phyloP scores from a whole-genome alignment of 306 rosid genomes.

The Lotus japonicus region DNA sequence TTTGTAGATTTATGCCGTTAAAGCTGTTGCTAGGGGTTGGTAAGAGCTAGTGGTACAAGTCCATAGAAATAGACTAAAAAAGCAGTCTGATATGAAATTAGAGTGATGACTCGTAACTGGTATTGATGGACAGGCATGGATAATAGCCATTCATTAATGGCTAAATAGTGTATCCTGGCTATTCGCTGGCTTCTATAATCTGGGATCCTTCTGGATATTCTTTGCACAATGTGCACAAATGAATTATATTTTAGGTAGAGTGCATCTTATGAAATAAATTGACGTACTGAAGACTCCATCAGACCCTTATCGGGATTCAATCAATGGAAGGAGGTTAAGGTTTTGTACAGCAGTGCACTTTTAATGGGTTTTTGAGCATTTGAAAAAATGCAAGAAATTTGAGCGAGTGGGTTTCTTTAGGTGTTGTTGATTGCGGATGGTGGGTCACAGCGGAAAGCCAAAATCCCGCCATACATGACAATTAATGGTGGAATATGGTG shows the following conservation, averaged over 20 bases:
- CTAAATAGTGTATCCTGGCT: neutral
- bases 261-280: neutral
- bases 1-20: neutral
- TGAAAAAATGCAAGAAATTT: neutral
- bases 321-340: neutral
- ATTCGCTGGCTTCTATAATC: slow-evolving; percentile 1
- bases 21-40: slow-evolving; percentile 8
- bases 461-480: too few relatives aligned
- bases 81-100: neutral
- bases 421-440: too few relatives aligned
- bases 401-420: neutral
- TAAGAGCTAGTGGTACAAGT: neutral
- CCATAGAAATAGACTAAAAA: neutral
- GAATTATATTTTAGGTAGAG: neutral
- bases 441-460: too few relatives aligned
- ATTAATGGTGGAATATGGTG: too few relatives aligned
- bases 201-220: slow-evolving; percentile 8
- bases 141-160: neutral
- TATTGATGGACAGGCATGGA: neutral
- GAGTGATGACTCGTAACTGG: neutral
- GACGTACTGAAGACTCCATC: neutral
- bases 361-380: neutral
- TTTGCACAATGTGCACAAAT: neutral
- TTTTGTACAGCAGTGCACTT: neutral
- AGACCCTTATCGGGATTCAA: neutral